Base-by-base conservation (phyloP, 306 rosid species). In the Cotoneaster glaucophyllus region DNA sequence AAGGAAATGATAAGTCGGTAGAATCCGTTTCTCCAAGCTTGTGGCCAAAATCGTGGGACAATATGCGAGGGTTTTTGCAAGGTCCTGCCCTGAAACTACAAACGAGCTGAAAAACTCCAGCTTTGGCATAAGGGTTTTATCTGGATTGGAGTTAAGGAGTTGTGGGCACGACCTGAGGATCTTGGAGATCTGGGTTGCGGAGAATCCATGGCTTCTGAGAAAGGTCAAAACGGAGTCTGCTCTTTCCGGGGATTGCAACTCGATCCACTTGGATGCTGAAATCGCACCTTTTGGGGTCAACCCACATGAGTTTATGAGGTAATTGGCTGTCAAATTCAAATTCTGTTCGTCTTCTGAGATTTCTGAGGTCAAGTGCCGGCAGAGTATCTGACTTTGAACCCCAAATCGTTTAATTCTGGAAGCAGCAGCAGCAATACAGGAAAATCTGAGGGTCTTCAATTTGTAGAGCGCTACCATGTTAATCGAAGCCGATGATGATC, bases 271-370 rank as follows among this genome's bases (percentile, higher is more conserved):
- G 13, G 84, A 79, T 0, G 69, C 79, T 9, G 22, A 29, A 59
- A 72, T 69, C n/a, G 84, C 82, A 19, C 58, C n/a, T 50, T 71
- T 61, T 4, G 53, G 76, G 12, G 78, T 61, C 62, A 83, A 24
- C 78, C 86, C 81, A 26, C 86, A 83, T 17, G 84, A 65, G 34
- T 52, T 54, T 18, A 76, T 43, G 64, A 84, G 82, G 74, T 80
- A 84, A 34, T 81, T 80, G 65, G 41, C 67, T 2, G 74, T 73
- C 31, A 80, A 73, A 26, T 21, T 73, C 31, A 80, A 76, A 26
- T 21, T 22, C 5, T 2, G 48, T 10, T 63, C 10, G 2, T 17
- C 32, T 50, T 11, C 5, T 15, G 65, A 65, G 45, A 21, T 21
- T 50, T 48, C 45, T 11, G 59, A 24, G 19, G 34, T n/a, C 29